Percentiles rank a stretch among this genome's conserved stretches.
phyloP scores from a whole-genome alignment of 116 monocot genomes.

The Posidonia oceanica region DNA sequence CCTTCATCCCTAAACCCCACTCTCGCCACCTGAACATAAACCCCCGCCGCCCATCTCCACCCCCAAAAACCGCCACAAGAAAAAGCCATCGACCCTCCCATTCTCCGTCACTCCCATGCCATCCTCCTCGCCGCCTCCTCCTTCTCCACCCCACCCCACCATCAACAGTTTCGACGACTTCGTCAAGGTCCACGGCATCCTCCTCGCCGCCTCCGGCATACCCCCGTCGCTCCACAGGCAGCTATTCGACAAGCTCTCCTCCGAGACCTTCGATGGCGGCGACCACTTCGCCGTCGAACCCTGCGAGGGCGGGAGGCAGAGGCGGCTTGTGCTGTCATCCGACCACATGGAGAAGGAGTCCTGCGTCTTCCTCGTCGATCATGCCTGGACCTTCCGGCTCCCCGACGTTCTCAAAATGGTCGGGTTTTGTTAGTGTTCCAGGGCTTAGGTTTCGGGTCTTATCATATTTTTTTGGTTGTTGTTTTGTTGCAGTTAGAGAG shows the following conservation, averaged over 20 bases:
- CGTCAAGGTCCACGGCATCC: conserved; percentile 54
- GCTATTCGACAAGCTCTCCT: conserved; percentile 73
- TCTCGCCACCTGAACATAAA: no score
- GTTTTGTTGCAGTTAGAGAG: conserved; percentile 47
- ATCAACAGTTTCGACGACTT: conserved; percentile 46
- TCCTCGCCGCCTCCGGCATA: conserved; percentile 80
- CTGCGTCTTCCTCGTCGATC: conserved; percentile 77
- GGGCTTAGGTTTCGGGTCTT: background rate
- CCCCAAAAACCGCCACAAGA: no score
- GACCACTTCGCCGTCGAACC: conserved; percentile 71
- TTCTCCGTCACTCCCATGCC: background rate
- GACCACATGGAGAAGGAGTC: conserved; percentile 50
- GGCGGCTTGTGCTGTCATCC: conserved; percentile 66
- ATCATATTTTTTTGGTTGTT: background rate
- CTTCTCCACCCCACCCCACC: background rate
- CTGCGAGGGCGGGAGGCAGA: conserved; percentile 61
- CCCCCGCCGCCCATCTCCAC: no score
- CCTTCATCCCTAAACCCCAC: background rate
- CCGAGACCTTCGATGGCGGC: conserved; percentile 83
- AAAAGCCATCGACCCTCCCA: background rate
- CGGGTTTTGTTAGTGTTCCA: background rate
- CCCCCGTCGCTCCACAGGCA: conserved; percentile 52
- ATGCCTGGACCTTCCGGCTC: conserved; percentile 95
- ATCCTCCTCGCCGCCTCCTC: background rate
- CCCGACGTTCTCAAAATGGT: conserved; percentile 80